phyloP scores from a whole-genome alignment of 2,329 filamentous ascomycete species.

The Leptographium radiaticola region DNA sequence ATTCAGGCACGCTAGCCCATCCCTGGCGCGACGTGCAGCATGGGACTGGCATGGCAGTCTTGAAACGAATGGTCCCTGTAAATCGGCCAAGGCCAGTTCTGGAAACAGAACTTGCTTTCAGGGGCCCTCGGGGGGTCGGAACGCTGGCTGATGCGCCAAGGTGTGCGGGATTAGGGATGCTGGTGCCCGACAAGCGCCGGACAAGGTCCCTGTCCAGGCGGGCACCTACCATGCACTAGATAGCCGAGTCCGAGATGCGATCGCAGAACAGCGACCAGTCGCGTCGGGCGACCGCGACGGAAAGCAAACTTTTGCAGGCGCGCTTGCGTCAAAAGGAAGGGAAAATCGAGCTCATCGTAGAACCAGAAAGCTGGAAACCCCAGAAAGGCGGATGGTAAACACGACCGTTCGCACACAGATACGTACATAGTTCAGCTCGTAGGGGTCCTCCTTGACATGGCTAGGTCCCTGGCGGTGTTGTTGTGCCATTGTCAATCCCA shows the following conservation, averaged over 20 bases:
- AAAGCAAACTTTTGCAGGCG: too few relatives aligned
- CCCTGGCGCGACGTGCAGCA: neutral
- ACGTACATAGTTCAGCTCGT: conserved; percentile 25
- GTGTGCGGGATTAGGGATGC: neutral
- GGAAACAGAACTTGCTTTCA: neutral
- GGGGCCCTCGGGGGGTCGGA: neutral
- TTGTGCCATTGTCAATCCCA: conserved; percentile 33
- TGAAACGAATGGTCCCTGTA: conserved; percentile 2
- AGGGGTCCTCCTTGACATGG: conserved; percentile 30
- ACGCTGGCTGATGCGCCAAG: neutral
- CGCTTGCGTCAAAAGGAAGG: too few relatives aligned
- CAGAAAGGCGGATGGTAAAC: neutral
- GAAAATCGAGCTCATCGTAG: too few relatives aligned
- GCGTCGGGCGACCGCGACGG: neutral
- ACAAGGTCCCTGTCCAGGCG: neutral
- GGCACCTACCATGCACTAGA: neutral
- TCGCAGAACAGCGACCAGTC: neutral
- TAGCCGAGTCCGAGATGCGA: neutral
- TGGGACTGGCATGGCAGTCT: neutral
- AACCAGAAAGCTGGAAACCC: neutral
- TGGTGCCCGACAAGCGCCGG: neutral
- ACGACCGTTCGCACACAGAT: neutral
- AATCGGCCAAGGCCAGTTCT: neutral
- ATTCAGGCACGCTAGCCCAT: neutral
- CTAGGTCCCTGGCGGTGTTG: conserved; percentile 29